Evolutionary conservation across 2,329 filamentous ascomycete genomes (phyloP).

Genomic region (Aspergillus felis): DNA sequence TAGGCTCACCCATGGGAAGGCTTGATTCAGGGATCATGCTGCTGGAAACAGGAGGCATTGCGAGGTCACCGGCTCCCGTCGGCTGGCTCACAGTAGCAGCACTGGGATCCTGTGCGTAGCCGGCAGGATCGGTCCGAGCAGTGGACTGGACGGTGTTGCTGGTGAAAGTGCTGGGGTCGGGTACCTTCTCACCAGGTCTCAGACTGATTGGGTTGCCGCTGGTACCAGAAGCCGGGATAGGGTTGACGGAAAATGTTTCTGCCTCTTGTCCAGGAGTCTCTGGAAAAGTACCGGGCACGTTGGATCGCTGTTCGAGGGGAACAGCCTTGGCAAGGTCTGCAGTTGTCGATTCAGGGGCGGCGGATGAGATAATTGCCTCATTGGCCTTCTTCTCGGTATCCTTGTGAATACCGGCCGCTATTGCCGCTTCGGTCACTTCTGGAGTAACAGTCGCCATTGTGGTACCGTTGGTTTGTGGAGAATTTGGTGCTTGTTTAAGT

Average conservation of each 20-base stretch:
- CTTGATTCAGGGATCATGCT: constrained; percentile 79
- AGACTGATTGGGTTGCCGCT: constrained; percentile 75
- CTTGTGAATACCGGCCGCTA: constrained; percentile 35
- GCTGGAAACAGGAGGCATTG: constrained; percentile 54
- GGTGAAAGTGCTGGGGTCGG: constrained; percentile 61
- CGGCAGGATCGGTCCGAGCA: constrained; percentile 69
- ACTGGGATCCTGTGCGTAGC: constrained; percentile 73
- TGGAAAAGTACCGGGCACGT: constrained; percentile 65
- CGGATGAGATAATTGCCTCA: constrained; percentile 58
- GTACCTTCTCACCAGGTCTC: constrained; percentile 75
- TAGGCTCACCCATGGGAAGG: constrained; percentile 59
- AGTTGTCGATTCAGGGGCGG: constrained; percentile 65
- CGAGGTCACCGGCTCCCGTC: constrained; percentile 38
- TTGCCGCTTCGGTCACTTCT: constrained; percentile 64
- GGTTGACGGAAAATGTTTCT: constrained; percentile 48
- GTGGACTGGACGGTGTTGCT: constrained; percentile 67
- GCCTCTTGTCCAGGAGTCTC: constrained; percentile 60
- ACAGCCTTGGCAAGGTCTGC: constrained; percentile 64
- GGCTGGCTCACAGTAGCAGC: constrained; percentile 31
- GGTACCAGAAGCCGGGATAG: constrained; percentile 56
- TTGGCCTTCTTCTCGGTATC: constrained; percentile 22
- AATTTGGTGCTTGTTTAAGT: constrained; percentile 44
- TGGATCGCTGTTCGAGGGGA: constrained; percentile 54
- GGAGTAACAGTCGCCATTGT: constrained; percentile 62
- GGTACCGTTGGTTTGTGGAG: constrained; percentile 14